phyloP scores from a whole-genome alignment of 2,329 filamentous ascomycete species.

The Diaporthe citri region DNA sequence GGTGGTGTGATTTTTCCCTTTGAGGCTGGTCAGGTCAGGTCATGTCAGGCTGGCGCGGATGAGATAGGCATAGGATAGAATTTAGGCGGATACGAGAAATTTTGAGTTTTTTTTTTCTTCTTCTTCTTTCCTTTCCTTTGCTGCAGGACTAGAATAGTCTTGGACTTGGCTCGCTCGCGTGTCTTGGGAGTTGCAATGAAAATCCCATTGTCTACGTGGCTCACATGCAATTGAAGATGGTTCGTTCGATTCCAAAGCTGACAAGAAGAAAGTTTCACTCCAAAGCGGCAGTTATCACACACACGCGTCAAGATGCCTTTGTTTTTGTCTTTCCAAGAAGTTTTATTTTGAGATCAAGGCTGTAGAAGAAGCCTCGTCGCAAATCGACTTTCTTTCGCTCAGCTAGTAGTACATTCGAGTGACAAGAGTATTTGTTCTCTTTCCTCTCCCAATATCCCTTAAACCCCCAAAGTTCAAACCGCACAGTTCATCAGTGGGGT shows the following conservation, averaged over 20 bases:
- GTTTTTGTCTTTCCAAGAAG: not conserved
- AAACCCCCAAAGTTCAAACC: not conserved
- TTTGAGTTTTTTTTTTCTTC: not conserved
- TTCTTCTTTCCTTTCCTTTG: not conserved
- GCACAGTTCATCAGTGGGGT: constrained; percentile 9
- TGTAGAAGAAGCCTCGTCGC: constrained; percentile 1
- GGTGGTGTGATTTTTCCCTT: not conserved
- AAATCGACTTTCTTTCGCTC: constrained; percentile 13
- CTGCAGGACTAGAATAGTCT: not conserved
- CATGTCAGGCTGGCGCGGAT: not conserved
- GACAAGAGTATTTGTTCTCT: constrained; percentile 19
- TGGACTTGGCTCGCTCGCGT: not conserved
- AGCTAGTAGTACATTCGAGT: constrained; percentile 30
- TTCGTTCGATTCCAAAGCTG: not conserved
- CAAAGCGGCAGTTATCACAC: not conserved
- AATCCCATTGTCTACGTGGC: too few species aligned
- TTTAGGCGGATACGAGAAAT: constrained; percentile 9
- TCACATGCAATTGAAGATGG: too few species aligned
- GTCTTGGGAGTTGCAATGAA: not conserved
- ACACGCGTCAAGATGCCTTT: not conserved
- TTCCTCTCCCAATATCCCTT: not conserved
- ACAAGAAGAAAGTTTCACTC: not conserved
- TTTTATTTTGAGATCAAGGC: constrained; percentile 13
- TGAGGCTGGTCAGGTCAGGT: not conserved
- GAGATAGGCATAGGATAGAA: not conserved